A percentile compares a stretch with the other conserved stretches of the same genome.
phyloP scores from a whole-genome alignment of 768 basidiomycete species.

The Pilatotrama ljubarskyi region DNA sequence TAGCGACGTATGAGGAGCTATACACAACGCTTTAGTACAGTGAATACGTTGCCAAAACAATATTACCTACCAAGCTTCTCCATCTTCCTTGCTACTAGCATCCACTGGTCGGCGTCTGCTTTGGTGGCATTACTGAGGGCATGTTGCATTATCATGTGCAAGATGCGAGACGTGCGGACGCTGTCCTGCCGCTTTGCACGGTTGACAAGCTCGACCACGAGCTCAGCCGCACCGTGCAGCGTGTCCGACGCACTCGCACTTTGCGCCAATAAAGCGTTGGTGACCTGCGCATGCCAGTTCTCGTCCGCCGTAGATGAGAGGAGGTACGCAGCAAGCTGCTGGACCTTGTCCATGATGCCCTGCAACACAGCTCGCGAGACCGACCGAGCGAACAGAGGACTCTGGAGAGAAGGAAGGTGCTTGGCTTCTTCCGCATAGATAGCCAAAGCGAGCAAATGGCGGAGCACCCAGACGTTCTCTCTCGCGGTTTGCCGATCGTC shows the following conservation, averaged over 20 bases:
- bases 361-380: constrained; percentile 37
- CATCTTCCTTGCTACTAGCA: constrained; percentile 62
- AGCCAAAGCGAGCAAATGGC: constrained; percentile 64
- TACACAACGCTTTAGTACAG: background rate
- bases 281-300: constrained; percentile 49
- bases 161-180: constrained; percentile 55
- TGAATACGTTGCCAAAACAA: background rate
- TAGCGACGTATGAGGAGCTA: constrained; percentile 72
- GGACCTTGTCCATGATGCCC: constrained; percentile 47
- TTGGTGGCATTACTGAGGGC: constrained; percentile 57
- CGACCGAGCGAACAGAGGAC: constrained; percentile 47
- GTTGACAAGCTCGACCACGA: constrained; percentile 37
- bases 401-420: constrained; percentile 48
- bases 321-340: constrained; percentile 63
- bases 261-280: constrained; percentile 36
- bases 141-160: constrained; percentile 62
- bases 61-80: constrained; percentile 57
- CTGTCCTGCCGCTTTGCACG: constrained; percentile 41
- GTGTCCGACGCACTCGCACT: constrained; percentile 23
- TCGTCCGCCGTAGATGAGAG: constrained; percentile 50
- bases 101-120: constrained; percentile 76
- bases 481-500: constrained; percentile 63
- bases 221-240: constrained; percentile 31
- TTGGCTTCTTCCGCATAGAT: constrained; percentile 64
- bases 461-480: constrained; percentile 63